Conservation (phyloP, 495 filamentous ascomycete species). For the Aspergillus leporis region DNA sequence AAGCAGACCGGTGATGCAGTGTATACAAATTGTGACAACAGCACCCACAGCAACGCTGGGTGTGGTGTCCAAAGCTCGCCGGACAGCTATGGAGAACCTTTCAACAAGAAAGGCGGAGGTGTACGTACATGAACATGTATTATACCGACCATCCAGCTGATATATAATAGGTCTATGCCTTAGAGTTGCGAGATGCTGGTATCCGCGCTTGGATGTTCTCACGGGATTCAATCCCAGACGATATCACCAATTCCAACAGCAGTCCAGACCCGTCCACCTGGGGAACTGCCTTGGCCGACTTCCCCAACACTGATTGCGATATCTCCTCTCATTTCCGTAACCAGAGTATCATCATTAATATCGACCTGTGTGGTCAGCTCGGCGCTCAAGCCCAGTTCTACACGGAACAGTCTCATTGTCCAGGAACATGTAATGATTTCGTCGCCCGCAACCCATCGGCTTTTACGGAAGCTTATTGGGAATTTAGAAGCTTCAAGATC, state of each 20-base stretch:
- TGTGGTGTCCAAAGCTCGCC: constrained; percentile 42
- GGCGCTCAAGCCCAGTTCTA: constrained; percentile 39
- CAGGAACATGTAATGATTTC: constrained; percentile 41
- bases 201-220: constrained; percentile 54
- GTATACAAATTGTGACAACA: constrained; percentile 37
- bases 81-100: constrained; percentile 38
- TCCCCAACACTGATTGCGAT: constrained; percentile 51
- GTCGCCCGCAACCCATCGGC: constrained; percentile 38
- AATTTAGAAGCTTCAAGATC: constrained; percentile 49
- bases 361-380: constrained; percentile 49
- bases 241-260: constrained; percentile 28
- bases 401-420: constrained; percentile 41
- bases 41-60: constrained; percentile 39
- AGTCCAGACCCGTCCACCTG: constrained; percentile 49
- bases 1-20: constrained; percentile 37
- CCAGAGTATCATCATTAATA: constrained; percentile 54
- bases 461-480: constrained; percentile 52
- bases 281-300: constrained; percentile 50
- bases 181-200: constrained; percentile 46
- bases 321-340: constrained; percentile 49
- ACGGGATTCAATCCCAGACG: constrained; percentile 37
- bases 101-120: constrained; percentile 51
- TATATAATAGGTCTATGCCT: constrained; percentile 39
- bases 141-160: neutral
- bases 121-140: constrained; percentile 21